These are phyloP conservation scores for Serendipita sp. DNA, from an alignment of 768 basidiomycete species.

Conservation along the genomic window DNA sequence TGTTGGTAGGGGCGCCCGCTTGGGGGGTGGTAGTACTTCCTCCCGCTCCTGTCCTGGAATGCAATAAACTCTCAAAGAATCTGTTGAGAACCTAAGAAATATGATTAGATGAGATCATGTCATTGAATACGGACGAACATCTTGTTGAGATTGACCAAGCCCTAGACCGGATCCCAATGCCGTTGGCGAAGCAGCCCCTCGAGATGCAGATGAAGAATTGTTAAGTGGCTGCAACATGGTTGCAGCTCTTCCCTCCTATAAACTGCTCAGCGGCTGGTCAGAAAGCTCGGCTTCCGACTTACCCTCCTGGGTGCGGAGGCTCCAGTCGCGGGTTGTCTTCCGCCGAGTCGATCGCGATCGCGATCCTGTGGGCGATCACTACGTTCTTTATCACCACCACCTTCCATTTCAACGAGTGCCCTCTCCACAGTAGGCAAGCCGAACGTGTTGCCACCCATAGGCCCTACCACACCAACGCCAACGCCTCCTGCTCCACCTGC, in stretches of 20 bases:
- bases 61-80: conserved; percentile 73
- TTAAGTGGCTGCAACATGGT: background rate
- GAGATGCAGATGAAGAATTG: background rate
- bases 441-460: conserved; percentile 75
- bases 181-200: background rate
- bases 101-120: background rate
- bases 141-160: conserved; percentile 47
- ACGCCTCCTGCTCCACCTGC: conserved; percentile 24
- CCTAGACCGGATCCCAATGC: background rate
- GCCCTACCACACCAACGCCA: conserved; percentile 65
- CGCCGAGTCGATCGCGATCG: background rate
- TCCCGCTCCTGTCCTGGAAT: conserved; percentile 28
- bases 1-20: conserved; percentile 9
- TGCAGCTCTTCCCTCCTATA: background rate
- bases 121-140: conserved; percentile 21
- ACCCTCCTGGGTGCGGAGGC: background rate
- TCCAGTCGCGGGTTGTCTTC: background rate
- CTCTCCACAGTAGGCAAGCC: conserved; percentile 76
- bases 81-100: conserved; percentile 39
- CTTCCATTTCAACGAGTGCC: conserved; percentile 79
- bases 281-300: background rate
- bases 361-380: background rate
- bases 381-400: conserved; percentile 19
- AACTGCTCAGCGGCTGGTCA: background rate
- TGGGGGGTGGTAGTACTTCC: background rate